These are phyloP conservation scores for Pichia sporocuriosa DNA, from an alignment of 805 yeast species.

Conservation along the genomic window DNA sequence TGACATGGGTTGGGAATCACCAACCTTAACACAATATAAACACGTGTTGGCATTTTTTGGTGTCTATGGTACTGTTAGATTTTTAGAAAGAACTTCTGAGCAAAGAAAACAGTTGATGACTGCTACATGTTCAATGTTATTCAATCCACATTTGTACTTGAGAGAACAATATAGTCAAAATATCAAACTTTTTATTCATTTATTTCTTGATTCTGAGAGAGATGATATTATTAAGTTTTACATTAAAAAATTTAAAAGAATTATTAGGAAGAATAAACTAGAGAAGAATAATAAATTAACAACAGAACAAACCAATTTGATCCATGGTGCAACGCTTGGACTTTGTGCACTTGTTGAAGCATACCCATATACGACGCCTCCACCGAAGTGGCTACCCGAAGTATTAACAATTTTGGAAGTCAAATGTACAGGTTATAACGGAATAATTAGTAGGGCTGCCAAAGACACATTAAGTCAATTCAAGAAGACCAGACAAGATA, in stretches of 20 bases:
- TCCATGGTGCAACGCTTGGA: conserved; percentile 87
- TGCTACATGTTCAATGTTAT: conserved; percentile 46
- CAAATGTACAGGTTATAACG: conserved; percentile 65
- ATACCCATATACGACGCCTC: conserved; percentile 85
- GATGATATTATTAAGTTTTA: conserved; percentile 37
- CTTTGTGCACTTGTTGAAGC: conserved; percentile 84
- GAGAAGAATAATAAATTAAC: conserved; percentile 30
- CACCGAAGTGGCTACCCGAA: conserved; percentile 83
- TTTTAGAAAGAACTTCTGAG: conserved; percentile 42
- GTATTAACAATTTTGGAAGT: conserved; percentile 64
- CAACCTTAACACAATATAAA: conserved; percentile 54
- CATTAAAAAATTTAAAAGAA: conserved; percentile 38
- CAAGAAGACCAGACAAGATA: conserved; percentile 87
- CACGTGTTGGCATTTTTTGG: conserved; percentile 66
- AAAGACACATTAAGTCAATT: conserved; percentile 75
- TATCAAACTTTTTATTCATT: conserved; percentile 74
- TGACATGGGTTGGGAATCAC: conserved; percentile 31
- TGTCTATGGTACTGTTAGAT: conserved; percentile 61
- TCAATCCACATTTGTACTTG: conserved; percentile 63
- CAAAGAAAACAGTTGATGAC: conserved; percentile 47
- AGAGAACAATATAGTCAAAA: conserved; percentile 67
- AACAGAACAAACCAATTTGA: conserved; percentile 35
- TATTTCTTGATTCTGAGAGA: conserved; percentile 42
- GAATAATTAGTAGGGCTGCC: conserved; percentile 76
- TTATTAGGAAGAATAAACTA: conserved; percentile 31